Percentiles rank a stretch among this genome's conserved stretches.
Conservation (phyloP, 2,329 filamentous ascomycete species). For the Colletotrichum lupini region DNA sequence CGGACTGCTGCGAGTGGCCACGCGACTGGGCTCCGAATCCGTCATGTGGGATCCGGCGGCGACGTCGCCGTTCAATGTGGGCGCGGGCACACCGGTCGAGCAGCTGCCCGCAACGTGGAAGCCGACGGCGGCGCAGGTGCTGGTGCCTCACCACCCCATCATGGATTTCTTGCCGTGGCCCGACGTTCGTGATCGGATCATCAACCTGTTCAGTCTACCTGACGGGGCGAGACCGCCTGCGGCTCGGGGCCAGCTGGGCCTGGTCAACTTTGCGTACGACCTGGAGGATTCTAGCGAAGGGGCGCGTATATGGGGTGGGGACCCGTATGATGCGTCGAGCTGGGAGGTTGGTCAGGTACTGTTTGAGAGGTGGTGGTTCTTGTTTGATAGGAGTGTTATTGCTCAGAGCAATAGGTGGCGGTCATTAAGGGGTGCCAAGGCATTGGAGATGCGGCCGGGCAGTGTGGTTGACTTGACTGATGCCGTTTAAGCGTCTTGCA, state of each 20-base stretch:
- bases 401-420: slow-evolving; percentile 64
- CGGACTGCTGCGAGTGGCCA: slow-evolving; percentile 58
- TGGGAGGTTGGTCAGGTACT: slow-evolving; percentile 71
- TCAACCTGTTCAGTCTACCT: slow-evolving; percentile 62
- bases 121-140: slow-evolving; percentile 60
- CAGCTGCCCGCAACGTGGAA: slow-evolving; percentile 59
- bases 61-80: slow-evolving; percentile 57
- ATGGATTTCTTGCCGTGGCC: slow-evolving; percentile 71
- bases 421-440: slow-evolving; percentile 54
- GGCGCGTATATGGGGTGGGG: slow-evolving; percentile 58
- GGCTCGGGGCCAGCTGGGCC: slow-evolving; percentile 57
- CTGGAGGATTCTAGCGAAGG: slow-evolving; percentile 66
- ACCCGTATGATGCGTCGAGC: slow-evolving; percentile 58
- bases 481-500: slow-evolving; percentile 1
- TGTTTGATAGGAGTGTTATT: slow-evolving; percentile 65
- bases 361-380: slow-evolving; percentile 71
- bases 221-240: slow-evolving; percentile 57
- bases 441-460: slow-evolving; percentile 20
- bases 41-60: slow-evolving; percentile 58
- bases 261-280: slow-evolving; percentile 66
- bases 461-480: slow-evolving; percentile 17
- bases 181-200: slow-evolving; percentile 61
- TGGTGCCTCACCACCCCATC: slow-evolving; percentile 66
- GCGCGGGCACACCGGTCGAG: slow-evolving; percentile 43
- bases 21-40: slow-evolving; percentile 54